Percentiles rank a stretch among this genome's conserved stretches.
Evolutionary conservation across 305 asterid species (phyloP).

Genomic region (Solanum chacoense): DNA sequence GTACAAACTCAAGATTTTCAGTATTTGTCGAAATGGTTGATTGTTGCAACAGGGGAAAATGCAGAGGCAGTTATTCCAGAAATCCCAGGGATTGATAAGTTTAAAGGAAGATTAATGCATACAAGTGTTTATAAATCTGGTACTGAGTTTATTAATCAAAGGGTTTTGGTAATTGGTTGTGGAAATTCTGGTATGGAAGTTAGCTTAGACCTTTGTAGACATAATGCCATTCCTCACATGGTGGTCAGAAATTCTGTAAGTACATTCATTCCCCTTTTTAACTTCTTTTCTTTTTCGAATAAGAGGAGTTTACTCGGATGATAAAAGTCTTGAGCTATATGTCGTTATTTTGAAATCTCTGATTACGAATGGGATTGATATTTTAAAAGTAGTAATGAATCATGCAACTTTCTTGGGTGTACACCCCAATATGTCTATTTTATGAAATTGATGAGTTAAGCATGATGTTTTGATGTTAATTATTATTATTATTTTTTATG

Average conservation of each 20-base stretch:
- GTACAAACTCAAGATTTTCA: slow-evolving; percentile 27
- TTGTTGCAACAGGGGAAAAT: slow-evolving; percentile 86
- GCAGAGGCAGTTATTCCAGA: slow-evolving; percentile 66
- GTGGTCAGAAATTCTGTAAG: slow-evolving; percentile 82
- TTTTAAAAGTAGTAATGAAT: not conserved
- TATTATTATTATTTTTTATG: not conserved
- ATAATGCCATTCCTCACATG: slow-evolving; percentile 54
- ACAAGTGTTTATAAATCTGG: slow-evolving; percentile 59
- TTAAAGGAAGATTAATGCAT: slow-evolving; percentile 49
- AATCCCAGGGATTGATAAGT: slow-evolving; percentile 44
- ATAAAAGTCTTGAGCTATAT: not conserved
- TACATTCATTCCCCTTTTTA: not conserved
- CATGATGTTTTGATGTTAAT: not conserved
- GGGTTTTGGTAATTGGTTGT: slow-evolving; percentile 70
- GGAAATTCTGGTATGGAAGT: slow-evolving; percentile 99
- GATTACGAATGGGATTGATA: not conserved
- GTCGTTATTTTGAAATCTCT: not conserved
- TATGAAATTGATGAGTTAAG: not conserved
- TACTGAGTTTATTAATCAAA: slow-evolving; percentile 31
- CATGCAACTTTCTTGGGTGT: not conserved
- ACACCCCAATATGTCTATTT: not conserved
- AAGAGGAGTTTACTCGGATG: not conserved
- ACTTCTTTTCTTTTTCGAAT: not conserved
- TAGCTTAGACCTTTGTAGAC: slow-evolving; percentile 62
- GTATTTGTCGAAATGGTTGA: slow-evolving; percentile 43